These are phyloP conservation scores for Stromatinia cepivora DNA, from an alignment of 2,329 filamentous ascomycete species.

Conservation along the genomic window DNA sequence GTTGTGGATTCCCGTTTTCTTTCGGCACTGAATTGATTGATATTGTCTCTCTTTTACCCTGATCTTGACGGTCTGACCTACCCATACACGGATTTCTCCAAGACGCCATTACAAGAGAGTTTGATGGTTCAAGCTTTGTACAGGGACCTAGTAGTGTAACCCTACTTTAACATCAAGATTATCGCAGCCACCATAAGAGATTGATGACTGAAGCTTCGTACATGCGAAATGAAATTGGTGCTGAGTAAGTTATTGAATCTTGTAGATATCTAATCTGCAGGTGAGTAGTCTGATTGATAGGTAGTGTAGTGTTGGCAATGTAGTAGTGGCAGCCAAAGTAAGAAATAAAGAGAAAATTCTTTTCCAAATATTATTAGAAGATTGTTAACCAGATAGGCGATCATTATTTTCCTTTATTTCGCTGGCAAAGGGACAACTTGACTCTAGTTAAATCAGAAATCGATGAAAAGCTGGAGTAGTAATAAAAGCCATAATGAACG, in stretches of 20 bases:
- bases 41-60: not conserved
- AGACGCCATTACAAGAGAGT: conserved; percentile 1
- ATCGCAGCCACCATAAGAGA: not conserved
- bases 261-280: not conserved
- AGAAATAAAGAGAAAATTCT: not conserved
- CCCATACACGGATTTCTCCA: not conserved
- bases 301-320: not conserved
- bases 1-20: not conserved
- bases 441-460: not conserved
- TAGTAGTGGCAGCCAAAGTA: not conserved
- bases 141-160: not conserved
- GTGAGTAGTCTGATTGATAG: not conserved
- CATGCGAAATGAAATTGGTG: not conserved
- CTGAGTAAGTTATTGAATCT: not conserved
- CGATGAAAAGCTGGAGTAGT: not conserved
- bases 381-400: not conserved
- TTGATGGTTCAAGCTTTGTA: conserved; percentile 1
- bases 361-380: not conserved
- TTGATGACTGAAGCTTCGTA: not conserved
- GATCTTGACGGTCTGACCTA: not conserved
- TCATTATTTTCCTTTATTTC: not conserved
- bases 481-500: not conserved
- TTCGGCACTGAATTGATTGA: conserved; percentile 2
- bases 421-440: not conserved
- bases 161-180: not conserved